Evolutionary conservation across 352 stramenopile species (phyloP), one percentile per base, ranked within the genome.

Genomic region (Phytopythium montanum): DNA sequence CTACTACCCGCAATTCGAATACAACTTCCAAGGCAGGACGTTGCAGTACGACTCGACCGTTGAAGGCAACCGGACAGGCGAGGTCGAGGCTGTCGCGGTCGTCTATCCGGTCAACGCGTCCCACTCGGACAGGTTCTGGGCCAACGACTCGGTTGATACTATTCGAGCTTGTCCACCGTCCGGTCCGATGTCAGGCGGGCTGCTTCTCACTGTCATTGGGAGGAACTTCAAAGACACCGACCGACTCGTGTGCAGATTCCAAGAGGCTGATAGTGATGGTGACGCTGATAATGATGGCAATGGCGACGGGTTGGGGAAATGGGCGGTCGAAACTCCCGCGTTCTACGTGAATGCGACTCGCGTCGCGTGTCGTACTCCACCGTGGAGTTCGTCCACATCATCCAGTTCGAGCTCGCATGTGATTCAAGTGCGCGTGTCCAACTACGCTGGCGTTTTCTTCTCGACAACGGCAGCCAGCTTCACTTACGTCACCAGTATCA

Each of bases 121-220:
- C 8, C 81, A 81, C 2, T 94, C 82, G 9, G 76, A 82, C 5
- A 39, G 72, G 6, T 79, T 83, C 31, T 99, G 95, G 96, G 74
- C 75, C 25, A 99, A 99, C 70, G 94, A 98, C 62, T 98, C 95
- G 9, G 56, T 98, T n/a, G 94, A 99, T 63, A 70, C 94, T 3
- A 88, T 97, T 38, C 81, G 93, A n/a, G 62, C 76, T 10, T 98
- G 95, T 61, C 93, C 95, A 3, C 52, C 61, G 0, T 69, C 60
- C 39, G 65, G 81, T 5, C 49, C 65, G 29, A 61, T 61, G 34
- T 64, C 28, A 33, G 80, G 84, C 36, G 80, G 76, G 19, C 60
- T 80, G 14, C 44, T 90, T 5, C 34, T 98, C 16, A 98, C 89
- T 39, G 78, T 99, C 8, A 95, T 99, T 39, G 97, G 96, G 2